These are phyloP conservation scores for Microbotryum lychnidis-dioicae DNA, from an alignment of 1,284 basidiomycete genomes.

Conservation along the genomic window DNA sequence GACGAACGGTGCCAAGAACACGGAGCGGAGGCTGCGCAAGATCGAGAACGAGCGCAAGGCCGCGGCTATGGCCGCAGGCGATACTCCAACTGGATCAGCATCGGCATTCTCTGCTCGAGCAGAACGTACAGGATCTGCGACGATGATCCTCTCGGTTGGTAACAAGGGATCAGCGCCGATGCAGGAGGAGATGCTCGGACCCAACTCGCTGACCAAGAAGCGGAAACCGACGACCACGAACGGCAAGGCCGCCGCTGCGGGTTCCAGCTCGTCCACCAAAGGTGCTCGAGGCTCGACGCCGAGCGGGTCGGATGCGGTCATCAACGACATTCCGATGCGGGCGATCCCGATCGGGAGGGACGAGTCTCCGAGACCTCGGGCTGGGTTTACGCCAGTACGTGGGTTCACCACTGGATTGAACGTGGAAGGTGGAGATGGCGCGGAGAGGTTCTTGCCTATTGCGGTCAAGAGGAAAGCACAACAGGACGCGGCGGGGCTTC, in stretches of 20 bases:
- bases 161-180: constrained; percentile 57
- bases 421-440: not conserved
- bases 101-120: constrained; percentile 81
- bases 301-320: constrained; percentile 2
- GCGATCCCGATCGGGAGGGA: constrained; percentile 14
- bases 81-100: constrained; percentile 87
- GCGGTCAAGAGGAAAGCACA: constrained; percentile 26
- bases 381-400: constrained; percentile 25
- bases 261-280: not conserved
- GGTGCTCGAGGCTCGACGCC: not conserved
- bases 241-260: constrained; percentile 18
- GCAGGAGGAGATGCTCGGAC: constrained; percentile 17
- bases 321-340: constrained; percentile 28
- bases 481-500: constrained; percentile 3
- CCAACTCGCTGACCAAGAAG: constrained; percentile 10
- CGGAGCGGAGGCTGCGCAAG: constrained; percentile 84
- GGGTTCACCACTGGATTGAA: constrained; percentile 13
- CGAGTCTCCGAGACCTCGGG: constrained; percentile 1
- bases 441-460: constrained; percentile 13
- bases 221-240: constrained; percentile 17
- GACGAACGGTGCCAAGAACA: constrained; percentile 86
- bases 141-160: constrained; percentile 86
- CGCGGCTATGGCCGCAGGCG: constrained; percentile 82
- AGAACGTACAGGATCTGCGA: constrained; percentile 83
- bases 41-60: constrained; percentile 86